These are phyloP conservation scores for Quercus parvula DNA, from an alignment of 306 rosid genomes.

Conservation along the genomic window DNA sequence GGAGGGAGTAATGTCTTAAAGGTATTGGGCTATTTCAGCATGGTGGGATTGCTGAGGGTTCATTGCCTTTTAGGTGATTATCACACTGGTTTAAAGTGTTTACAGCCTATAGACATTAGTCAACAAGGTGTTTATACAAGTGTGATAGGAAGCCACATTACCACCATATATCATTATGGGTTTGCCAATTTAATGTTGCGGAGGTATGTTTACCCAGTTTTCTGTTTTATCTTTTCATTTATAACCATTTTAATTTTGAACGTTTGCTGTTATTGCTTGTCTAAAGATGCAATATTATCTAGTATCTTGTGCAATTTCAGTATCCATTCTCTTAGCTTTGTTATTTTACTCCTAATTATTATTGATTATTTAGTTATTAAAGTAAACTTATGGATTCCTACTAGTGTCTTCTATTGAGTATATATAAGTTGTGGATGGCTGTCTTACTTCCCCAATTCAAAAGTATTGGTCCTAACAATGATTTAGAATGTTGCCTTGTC, in stretches of 20 bases:
- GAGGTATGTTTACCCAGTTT: conserved; percentile 42
- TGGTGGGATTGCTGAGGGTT: conserved; percentile 92
- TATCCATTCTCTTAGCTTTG: background rate
- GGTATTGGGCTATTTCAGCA: conserved; percentile 97
- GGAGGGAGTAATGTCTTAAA: conserved; percentile 97
- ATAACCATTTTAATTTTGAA: background rate
- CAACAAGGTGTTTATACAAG: conserved; percentile 82
- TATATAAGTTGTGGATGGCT: background rate
- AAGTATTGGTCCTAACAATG: background rate
- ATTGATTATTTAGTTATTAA: background rate
- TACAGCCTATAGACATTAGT: conserved; percentile 77
- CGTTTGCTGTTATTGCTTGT: background rate
- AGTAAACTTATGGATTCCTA: background rate
- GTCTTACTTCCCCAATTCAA: background rate
- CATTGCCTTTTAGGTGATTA: conserved; percentile 98
- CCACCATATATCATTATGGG: conserved; percentile 90
- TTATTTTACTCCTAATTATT: background rate
- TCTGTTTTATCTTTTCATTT: background rate
- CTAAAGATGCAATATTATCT: background rate
- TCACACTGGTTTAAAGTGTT: conserved; percentile 80
- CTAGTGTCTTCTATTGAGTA: background rate
- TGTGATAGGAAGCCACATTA: conserved; percentile 91
- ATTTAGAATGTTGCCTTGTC: background rate
- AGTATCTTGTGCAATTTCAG: background rate
- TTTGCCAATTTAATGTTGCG: conserved; percentile 97